phyloP scores from a whole-genome alignment of 768 basidiomycete species.

The Mycena galericulata region DNA sequence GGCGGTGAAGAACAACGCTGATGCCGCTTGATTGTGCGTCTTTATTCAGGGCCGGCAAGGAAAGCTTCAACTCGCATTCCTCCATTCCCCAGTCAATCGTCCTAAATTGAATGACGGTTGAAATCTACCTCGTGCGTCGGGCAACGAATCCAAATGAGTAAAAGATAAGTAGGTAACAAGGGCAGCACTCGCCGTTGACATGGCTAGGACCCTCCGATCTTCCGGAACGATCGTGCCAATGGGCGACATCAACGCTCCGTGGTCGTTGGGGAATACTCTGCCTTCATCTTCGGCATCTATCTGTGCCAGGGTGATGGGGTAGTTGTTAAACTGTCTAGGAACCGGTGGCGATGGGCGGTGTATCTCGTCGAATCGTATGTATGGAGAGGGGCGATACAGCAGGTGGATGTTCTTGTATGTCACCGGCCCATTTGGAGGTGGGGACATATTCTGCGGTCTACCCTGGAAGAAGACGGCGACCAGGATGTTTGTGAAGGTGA shows the following conservation, averaged over 20 bases:
- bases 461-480: neutral
- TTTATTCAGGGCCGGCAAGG: slow-evolving; percentile 5
- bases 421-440: neutral
- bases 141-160: no score
- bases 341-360: slow-evolving; percentile 30
- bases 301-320: slow-evolving; percentile 26
- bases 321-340: slow-evolving; percentile 30
- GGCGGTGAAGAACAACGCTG: neutral
- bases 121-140: slow-evolving; percentile 28
- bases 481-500: neutral
- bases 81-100: slow-evolving; percentile 42
- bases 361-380: slow-evolving; percentile 43
- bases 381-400: slow-evolving; percentile 44
- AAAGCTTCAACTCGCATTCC: slow-evolving; percentile 25
- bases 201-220: slow-evolving; percentile 29
- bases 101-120: slow-evolving; percentile 39
- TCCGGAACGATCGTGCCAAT: slow-evolving; percentile 37
- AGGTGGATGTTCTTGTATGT: slow-evolving; percentile 17
- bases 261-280: slow-evolving; percentile 21
- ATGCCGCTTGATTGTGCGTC: neutral
- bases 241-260: slow-evolving; percentile 24
- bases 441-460: neutral
- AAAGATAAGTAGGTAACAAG: neutral
- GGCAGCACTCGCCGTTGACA: slow-evolving; percentile 10
- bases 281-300: slow-evolving; percentile 20